These are phyloP conservation scores for Microsporum audouinii DNA, from an alignment of 2,329 filamentous ascomycete species.

Conservation along the genomic window DNA sequence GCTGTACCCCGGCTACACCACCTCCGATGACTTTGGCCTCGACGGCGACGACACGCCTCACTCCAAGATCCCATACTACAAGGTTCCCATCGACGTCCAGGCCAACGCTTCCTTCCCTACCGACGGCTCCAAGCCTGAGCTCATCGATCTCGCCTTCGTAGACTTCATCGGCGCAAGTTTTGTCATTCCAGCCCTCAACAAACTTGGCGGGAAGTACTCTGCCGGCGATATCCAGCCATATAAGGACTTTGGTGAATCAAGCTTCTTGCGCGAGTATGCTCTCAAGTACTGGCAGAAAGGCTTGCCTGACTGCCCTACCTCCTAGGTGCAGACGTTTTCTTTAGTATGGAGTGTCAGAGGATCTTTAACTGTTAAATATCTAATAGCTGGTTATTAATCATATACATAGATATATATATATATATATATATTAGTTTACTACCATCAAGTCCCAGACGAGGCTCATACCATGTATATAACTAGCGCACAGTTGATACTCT, in stretches of 20 bases:
- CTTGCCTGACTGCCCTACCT: constrained; percentile 10
- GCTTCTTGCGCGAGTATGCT: constrained; percentile 25
- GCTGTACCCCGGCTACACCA: constrained; percentile 21
- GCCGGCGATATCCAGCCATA: constrained; percentile 22
- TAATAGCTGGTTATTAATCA: too few species aligned
- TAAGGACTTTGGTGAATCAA: constrained; percentile 21
- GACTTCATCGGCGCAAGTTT: constrained; percentile 16
- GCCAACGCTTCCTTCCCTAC: constrained; percentile 23
- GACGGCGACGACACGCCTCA: constrained; percentile 27
- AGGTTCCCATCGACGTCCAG: constrained; percentile 22
- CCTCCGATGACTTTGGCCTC: constrained; percentile 25
- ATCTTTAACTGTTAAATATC: too few species aligned
- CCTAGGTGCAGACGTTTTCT: background rate
- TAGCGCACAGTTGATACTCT: too few species aligned
- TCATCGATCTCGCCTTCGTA: constrained; percentile 19
- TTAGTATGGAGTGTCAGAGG: too few species aligned
- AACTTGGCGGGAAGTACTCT: constrained; percentile 23
- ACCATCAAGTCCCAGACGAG: too few species aligned
- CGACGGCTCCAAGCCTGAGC: constrained; percentile 15
- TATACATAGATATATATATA: too few species aligned
- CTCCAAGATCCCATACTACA: constrained; percentile 18
- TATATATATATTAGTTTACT: too few species aligned
- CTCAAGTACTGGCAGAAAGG: constrained; percentile 17
- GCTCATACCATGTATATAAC: too few species aligned
- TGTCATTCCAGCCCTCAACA: constrained; percentile 17